Conservation (phyloP, 495 filamentous ascomycete genomes). For the Saxophila tyrrhenica region DNA sequence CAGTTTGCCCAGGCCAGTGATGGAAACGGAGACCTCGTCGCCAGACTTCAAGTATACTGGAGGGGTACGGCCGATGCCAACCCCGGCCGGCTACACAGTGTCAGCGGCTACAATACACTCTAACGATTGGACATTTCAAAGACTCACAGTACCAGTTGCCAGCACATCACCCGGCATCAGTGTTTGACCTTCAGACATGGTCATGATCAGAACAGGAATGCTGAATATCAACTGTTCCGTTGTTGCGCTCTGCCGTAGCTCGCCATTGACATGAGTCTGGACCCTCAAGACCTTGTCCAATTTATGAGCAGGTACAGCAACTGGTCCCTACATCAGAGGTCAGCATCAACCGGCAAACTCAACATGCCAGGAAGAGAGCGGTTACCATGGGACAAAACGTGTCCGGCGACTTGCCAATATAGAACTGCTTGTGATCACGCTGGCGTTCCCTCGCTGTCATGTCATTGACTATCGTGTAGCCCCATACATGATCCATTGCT, state of each 20-base stretch:
- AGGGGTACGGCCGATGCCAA: slow-evolving; percentile 38
- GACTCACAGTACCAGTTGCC: slow-evolving; percentile 39
- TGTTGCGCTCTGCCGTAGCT: slow-evolving; percentile 32
- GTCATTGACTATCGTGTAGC: slow-evolving; percentile 46
- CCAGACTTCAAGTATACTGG: slow-evolving; percentile 35
- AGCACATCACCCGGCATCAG: slow-evolving; percentile 35
- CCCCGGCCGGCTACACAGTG: slow-evolving; percentile 34
- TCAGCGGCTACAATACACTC: neutral
- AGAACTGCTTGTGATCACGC: slow-evolving; percentile 47
- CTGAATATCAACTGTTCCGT: slow-evolving; percentile 36
- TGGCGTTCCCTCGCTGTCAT: slow-evolving; percentile 44
- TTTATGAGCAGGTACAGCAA: slow-evolving; percentile 37
- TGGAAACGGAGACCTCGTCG: slow-evolving; percentile 31
- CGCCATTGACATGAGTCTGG: slow-evolving; percentile 34
- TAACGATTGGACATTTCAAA: neutral
- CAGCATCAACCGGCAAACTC: neutral
- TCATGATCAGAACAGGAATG: slow-evolving; percentile 32
- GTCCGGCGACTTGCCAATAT: slow-evolving; percentile 40
- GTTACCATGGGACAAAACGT: slow-evolving; percentile 46
- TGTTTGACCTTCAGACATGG: slow-evolving; percentile 34
- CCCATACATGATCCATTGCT: slow-evolving; percentile 43
- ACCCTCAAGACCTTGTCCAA: slow-evolving; percentile 30
- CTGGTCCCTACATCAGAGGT: slow-evolving; percentile 31
- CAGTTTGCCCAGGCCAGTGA: slow-evolving; percentile 35
- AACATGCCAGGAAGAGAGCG: neutral